phyloP scores from a whole-genome alignment of 2,329 filamentous ascomycete genomes.

The Talaromyces amestolkiae region DNA sequence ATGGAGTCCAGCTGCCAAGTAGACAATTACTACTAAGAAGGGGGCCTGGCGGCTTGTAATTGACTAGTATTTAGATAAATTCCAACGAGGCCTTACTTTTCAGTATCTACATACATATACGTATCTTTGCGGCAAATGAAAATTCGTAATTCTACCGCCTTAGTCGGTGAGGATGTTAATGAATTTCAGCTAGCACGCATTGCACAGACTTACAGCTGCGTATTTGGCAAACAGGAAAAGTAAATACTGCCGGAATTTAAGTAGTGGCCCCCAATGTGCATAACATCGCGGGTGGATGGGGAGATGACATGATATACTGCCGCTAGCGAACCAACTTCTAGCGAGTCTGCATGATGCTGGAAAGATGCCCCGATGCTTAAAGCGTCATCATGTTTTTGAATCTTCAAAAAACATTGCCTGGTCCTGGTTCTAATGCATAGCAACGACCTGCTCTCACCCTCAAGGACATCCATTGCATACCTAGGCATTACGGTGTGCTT shows the following conservation, averaged over 20 bases:
- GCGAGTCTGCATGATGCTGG: neutral
- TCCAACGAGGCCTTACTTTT: too few species aligned
- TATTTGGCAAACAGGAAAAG: too few species aligned
- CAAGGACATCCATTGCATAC: too few species aligned
- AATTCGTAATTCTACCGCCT: neutral
- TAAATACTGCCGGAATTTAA: neutral
- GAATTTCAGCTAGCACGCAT: neutral
- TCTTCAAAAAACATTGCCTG: too few species aligned
- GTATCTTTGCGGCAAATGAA: neutral
- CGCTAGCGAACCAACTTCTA: neutral
- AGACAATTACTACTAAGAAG: too few species aligned
- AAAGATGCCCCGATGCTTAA: too few species aligned
- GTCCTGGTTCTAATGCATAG: too few species aligned
- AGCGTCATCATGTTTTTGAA: too few species aligned
- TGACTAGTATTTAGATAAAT: too few species aligned
- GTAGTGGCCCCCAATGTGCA: neutral
- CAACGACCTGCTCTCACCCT: too few species aligned
- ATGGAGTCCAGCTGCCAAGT: neutral
- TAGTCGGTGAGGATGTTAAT: neutral
- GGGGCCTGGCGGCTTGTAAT: neutral
- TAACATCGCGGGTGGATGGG: neutral
- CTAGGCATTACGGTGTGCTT: too few species aligned
- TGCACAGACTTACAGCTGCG: too few species aligned
- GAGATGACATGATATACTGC: neutral
- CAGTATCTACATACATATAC: neutral